phyloP scores from a whole-genome alignment of 2,329 filamentous ascomycete genomes.

The Alternaria sp. region DNA sequence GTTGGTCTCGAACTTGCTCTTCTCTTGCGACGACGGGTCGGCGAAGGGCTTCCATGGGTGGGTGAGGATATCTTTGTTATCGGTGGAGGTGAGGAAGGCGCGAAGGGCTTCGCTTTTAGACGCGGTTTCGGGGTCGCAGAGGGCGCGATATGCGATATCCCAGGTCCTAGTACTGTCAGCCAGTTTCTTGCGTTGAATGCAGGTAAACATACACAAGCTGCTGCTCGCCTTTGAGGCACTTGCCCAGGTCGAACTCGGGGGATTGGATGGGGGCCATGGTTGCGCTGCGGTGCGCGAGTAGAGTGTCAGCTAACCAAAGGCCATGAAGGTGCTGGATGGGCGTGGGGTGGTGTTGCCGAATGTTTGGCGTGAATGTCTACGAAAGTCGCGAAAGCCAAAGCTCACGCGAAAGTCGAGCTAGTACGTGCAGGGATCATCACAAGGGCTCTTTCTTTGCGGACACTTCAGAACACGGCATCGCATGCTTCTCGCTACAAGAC shows the following conservation, averaged over 20 bases:
- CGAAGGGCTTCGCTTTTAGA: conserved; percentile 57
- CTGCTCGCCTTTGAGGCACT: conserved; percentile 81
- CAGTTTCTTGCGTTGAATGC: neutral
- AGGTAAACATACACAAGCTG: conserved; percentile 74
- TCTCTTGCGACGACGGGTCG: conserved; percentile 67
- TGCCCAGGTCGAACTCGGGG: conserved; percentile 76
- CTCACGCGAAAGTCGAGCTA: conserved; percentile 27
- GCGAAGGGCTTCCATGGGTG: conserved; percentile 74
- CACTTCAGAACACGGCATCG: neutral
- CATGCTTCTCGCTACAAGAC: neutral
- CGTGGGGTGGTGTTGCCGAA: conserved; percentile 22
- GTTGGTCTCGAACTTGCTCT: conserved; percentile 79
- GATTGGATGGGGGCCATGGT: conserved; percentile 46
- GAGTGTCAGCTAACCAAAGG: conserved; percentile 39
- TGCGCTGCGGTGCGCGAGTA: conserved; percentile 47
- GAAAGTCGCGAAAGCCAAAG: conserved; percentile 25
- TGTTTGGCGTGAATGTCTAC: conserved; percentile 36
- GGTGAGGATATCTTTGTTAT: conserved; percentile 73
- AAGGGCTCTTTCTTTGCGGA: conserved; percentile 9
- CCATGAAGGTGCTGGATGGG: conserved; percentile 37
- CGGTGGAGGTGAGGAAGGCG: conserved; percentile 74
- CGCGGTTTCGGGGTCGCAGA: conserved; percentile 59
- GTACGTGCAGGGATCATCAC: conserved; percentile 21
- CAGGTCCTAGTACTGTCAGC: conserved; percentile 65
- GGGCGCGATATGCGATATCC: conserved; percentile 64